Base-by-base conservation (phyloP, 2,329 filamentous ascomycete species). In the Thielaviopsis ethacetica region DNA sequence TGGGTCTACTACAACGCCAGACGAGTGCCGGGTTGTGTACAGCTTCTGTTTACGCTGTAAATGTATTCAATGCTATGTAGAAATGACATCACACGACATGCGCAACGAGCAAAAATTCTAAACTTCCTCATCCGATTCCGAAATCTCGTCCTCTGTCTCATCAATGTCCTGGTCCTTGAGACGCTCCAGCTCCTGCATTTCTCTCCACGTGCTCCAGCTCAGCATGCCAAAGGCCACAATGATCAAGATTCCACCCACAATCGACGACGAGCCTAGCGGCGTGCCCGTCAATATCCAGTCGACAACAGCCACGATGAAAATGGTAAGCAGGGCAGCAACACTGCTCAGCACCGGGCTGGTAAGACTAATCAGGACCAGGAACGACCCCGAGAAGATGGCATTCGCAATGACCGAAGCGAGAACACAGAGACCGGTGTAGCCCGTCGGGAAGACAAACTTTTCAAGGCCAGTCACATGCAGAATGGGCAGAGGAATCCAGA, bases 321-420 rank as follows among this genome's bases (percentile, higher is more conserved):
- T 98, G 22, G 93, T 98, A 53, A 98, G 76, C 30, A 98, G 80
- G 2, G 91, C 89, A 0, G 93, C 93, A 12, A 98, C 93, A 19
- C 87, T 94, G 60, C 86, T 91, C 4, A 98, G 76, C 2, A 98
- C 93, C 0, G 93, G 93, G 19, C 86, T 91, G 0, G 93, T 98
- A 27, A 98, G 78, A 17, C 85, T 90, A 67, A 98, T 97, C 57
- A 98, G 79, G 38, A 95, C 86, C 7, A 97, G 78, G 75, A 97
- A 97, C 21, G 85, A 88, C 24, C 93, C 93, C 12, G 90, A 93
- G 69, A 98, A 98, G 0, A 82, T 85, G 53, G 90, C 91, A 74
- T 97, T 98, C 65, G 90, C 83, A 56, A 93, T 68, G 1, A 95
- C 86, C 22, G 85, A 90, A 62, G 95, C 77, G 26, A 84, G 74